phyloP scores from a whole-genome alignment of 2,329 filamentous ascomycete species.

The Thielaviopsis euricoi region DNA sequence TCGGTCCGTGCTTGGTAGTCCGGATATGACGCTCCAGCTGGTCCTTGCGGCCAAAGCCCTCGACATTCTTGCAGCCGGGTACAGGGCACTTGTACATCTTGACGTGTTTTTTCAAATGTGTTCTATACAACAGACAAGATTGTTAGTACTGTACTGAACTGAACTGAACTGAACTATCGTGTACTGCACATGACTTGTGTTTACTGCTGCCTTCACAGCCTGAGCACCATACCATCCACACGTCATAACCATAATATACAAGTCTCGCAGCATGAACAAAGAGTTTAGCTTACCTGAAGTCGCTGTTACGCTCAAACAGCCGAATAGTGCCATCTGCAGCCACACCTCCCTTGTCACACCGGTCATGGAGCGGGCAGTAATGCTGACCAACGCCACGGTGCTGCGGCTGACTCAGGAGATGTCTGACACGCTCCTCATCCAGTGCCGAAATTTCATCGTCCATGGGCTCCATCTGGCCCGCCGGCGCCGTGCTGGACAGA shows the following conservation, averaged over 20 bases:
- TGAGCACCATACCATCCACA: no score
- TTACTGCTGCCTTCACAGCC: no score
- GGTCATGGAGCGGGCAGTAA: conserved; percentile 6
- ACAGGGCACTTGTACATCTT: conserved; percentile 11
- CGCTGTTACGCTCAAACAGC: conserved; percentile 11
- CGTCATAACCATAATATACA: no score
- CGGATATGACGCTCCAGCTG: conserved; percentile 10
- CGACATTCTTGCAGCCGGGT: conserved; percentile 9
- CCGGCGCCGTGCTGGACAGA: neutral
- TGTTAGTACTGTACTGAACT: no score
- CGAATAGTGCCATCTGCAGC: conserved; percentile 2
- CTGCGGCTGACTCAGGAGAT: conserved; percentile 9
- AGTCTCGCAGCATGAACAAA: neutral
- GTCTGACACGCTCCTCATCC: conserved; percentile 8
- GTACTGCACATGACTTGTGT: neutral
- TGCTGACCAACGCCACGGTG: conserved; percentile 10
- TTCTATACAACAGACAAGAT: neutral
- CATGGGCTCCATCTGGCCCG: conserved; percentile 5
- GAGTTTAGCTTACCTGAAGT: conserved; percentile 3
- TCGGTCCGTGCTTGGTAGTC: conserved; percentile 9
- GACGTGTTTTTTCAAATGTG: conserved; percentile 10
- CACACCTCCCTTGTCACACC: conserved; percentile 10
- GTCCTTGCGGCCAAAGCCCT: conserved; percentile 10
- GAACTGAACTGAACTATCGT: neutral
- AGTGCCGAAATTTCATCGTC: conserved; percentile 7